These are phyloP conservation scores for Orbilia blumenaviensis DNA, from an alignment of 2,329 filamentous ascomycete species.

Conservation along the genomic window DNA sequence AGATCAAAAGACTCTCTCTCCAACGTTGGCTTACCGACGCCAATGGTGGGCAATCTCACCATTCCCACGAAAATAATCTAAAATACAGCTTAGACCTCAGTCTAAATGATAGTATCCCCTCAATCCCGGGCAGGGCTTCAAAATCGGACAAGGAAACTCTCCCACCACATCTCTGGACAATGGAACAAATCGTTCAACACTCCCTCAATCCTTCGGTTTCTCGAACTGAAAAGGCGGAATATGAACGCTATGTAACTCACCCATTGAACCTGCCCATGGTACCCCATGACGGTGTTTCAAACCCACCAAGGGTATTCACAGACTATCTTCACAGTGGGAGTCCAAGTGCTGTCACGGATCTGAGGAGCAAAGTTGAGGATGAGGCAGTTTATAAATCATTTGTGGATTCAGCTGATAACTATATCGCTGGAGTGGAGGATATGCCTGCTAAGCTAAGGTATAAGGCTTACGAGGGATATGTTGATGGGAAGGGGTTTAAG, in stretches of 20 bases:
- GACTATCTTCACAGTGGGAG: constrained; percentile 54
- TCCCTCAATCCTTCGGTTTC: constrained; percentile 86
- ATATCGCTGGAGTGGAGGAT: constrained; percentile 85
- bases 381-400: constrained; percentile 79
- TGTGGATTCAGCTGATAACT: constrained; percentile 79
- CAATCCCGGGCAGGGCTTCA: constrained; percentile 29
- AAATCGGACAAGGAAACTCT: constrained; percentile 34
- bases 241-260: constrained; percentile 86
- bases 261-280: constrained; percentile 88
- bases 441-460: constrained; percentile 87
- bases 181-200: constrained; percentile 83
- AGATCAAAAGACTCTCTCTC: constrained; percentile 65
- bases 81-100: constrained; percentile 43
- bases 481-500: constrained; percentile 63
- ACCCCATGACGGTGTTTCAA: constrained; percentile 64
- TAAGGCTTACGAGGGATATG: constrained; percentile 94
- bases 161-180: constrained; percentile 70
- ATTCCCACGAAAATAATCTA: constrained; percentile 60
- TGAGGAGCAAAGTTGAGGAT: constrained; percentile 71
- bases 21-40: constrained; percentile 68
- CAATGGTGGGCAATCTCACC: constrained; percentile 62
- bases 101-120: constrained; percentile 48
- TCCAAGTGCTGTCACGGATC: constrained; percentile 60
- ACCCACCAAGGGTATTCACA: constrained; percentile 62
- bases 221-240: constrained; percentile 80